Evolutionary conservation across 75 land plant species (phyloP).

Genomic region (Larix kaempferi): DNA sequence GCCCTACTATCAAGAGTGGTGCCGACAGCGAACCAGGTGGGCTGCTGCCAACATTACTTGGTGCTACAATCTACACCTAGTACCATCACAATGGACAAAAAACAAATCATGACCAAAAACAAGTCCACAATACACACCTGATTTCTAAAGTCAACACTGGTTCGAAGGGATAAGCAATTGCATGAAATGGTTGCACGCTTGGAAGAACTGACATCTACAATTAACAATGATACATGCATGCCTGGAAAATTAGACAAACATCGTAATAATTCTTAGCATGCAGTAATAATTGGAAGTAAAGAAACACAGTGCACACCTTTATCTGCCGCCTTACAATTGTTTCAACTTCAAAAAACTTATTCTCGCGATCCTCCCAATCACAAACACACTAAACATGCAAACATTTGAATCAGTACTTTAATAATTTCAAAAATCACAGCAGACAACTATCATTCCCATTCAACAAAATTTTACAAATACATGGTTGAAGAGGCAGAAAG

Average conservation of each 20-base stretch:
- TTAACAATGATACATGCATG: background rate
- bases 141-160: slow-evolving; percentile 49
- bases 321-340: slow-evolving; percentile 39
- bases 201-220: slow-evolving; percentile 43
- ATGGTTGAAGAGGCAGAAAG: background rate
- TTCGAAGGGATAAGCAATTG: slow-evolving; percentile 55
- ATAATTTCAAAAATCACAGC: background rate
- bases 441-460: background rate
- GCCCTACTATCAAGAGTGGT: background rate
- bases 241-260: background rate
- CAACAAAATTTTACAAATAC: background rate
- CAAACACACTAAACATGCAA: slow-evolving; percentile 37
- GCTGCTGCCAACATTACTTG: background rate
- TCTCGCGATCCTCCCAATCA: slow-evolving; percentile 49
- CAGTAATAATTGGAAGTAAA: background rate
- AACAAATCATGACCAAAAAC: background rate
- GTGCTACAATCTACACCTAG: background rate
- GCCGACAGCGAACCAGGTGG: background rate
- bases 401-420: background rate
- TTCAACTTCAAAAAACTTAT: slow-evolving; percentile 43
- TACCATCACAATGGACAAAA: background rate
- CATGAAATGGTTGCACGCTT: slow-evolving; percentile 61
- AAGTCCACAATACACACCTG: slow-evolving; percentile 18
- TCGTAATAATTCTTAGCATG: background rate
- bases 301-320: slow-evolving; percentile 22